phyloP scores from a whole-genome alignment of 139 green algal genomes.

The Astrephomene gubernaculifera region DNA sequence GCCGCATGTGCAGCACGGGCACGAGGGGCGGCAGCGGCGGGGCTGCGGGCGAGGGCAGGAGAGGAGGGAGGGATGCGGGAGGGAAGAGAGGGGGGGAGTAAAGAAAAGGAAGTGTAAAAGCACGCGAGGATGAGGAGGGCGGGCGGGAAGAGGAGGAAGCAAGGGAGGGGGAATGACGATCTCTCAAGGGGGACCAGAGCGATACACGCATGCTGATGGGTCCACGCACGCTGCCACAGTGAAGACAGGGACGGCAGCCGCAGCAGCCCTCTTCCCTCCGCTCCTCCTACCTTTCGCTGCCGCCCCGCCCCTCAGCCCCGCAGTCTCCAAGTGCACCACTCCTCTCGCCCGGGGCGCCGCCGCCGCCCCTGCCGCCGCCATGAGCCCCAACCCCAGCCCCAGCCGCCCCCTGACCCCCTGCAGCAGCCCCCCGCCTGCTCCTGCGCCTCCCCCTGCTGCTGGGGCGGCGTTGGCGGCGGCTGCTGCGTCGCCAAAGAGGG shows the following conservation, averaged over 20 bases:
- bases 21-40: constrained; percentile 27
- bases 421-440: too few relatives aligned
- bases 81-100: too few relatives aligned
- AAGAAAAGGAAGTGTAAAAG: background rate
- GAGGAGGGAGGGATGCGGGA: background rate
- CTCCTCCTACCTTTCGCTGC: too few relatives aligned
- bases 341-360: background rate
- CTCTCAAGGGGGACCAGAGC: too few relatives aligned
- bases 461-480: background rate
- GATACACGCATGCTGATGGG: too few relatives aligned
- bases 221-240: too few relatives aligned
- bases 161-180: too few relatives aligned
- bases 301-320: background rate
- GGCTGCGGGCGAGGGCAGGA: background rate
- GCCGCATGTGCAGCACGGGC: constrained; percentile 23
- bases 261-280: too few relatives aligned
- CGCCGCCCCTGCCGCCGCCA: background rate
- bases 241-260: too few relatives aligned
- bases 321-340: constrained; percentile 16
- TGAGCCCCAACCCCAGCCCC: background rate
- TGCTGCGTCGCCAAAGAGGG: background rate
- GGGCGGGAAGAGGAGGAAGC: too few relatives aligned
- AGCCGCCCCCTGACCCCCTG: too few relatives aligned
- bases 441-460: background rate
- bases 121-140: too few relatives aligned